Conservation (phyloP, 2,329 filamentous ascomycete genomes). For the Exophiala dermatitidis region DNA sequence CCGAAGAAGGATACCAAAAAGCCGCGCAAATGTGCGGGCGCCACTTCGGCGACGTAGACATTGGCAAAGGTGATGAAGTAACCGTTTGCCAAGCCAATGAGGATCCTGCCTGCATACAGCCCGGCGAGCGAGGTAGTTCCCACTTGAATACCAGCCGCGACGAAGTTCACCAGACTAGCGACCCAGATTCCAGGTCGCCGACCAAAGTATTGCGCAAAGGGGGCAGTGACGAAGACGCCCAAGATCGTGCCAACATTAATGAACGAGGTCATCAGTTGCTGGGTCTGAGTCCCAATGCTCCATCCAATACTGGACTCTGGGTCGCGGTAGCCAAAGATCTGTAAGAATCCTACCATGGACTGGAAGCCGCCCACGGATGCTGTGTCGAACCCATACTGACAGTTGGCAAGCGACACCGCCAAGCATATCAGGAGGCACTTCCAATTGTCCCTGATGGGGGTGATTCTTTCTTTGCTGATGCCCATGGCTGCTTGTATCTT, state of each 20-base stretch:
- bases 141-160: slow-evolving; percentile 42
- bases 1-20: slow-evolving; percentile 45
- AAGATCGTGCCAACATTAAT: slow-evolving; percentile 47
- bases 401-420: slow-evolving; percentile 43
- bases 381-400: slow-evolving; percentile 48
- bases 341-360: slow-evolving; percentile 47
- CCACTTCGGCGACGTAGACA: slow-evolving; percentile 36
- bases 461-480: slow-evolving; percentile 12
- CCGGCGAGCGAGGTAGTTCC: slow-evolving; percentile 36
- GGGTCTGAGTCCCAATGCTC: slow-evolving; percentile 39
- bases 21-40: slow-evolving; percentile 43
- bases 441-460: slow-evolving; percentile 27
- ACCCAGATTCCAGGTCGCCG: slow-evolving; percentile 43
- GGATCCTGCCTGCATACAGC: slow-evolving; percentile 43
- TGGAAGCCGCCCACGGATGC: slow-evolving; percentile 42
- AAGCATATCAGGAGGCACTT: slow-evolving; percentile 45
- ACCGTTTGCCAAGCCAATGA: slow-evolving; percentile 41
- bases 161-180: slow-evolving; percentile 41
- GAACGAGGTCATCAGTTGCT: slow-evolving; percentile 47
- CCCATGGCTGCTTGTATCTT: not conserved
- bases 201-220: slow-evolving; percentile 44
- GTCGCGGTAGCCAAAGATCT: slow-evolving; percentile 46
- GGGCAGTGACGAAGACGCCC: slow-evolving; percentile 43
- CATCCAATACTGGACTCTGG: slow-evolving; percentile 29
- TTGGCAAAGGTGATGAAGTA: slow-evolving; percentile 43